A percentile compares a stretch with the other conserved stretches of the same genome.
phyloP scores from a whole-genome alignment of 169 alveolate genomes.

The Cryptosporidium meleagridis region DNA sequence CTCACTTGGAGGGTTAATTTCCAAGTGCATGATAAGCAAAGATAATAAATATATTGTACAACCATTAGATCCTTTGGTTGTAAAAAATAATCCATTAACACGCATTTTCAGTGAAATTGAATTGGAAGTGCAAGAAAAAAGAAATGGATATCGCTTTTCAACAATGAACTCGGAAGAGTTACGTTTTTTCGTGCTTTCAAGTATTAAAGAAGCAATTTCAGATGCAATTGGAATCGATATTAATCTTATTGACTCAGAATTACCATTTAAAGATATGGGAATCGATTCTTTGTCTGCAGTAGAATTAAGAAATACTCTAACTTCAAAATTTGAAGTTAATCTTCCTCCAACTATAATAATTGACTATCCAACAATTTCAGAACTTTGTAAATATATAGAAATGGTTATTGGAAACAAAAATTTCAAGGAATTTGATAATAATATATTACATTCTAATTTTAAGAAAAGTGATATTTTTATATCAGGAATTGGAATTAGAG shows the following conservation, averaged over 20 bases:
- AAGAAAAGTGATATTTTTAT: constrained; percentile 63
- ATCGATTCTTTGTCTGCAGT: constrained; percentile 86
- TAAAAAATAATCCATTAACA: constrained; percentile 14
- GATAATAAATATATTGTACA: constrained; percentile 39
- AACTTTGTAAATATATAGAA: constrained; percentile 64
- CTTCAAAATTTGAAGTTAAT: constrained; percentile 76
- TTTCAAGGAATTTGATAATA: not conserved
- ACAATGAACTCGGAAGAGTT: constrained; percentile 22
- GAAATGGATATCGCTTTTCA: not conserved
- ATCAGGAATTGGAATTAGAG: constrained; percentile 76
- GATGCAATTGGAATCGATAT: constrained; percentile 30
- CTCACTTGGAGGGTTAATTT: constrained; percentile 55
- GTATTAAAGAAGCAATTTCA: constrained; percentile 33
- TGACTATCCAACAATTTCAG: constrained; percentile 79
- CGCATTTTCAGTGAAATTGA: constrained; percentile 28
- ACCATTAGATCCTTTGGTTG: constrained; percentile 32
- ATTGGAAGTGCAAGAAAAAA: not conserved
- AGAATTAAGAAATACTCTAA: constrained; percentile 83
- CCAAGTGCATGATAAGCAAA: not conserved
- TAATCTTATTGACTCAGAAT: constrained; percentile 15
- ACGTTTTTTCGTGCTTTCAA: constrained; percentile 3
- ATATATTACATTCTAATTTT: not conserved
- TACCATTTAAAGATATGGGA: constrained; percentile 84
- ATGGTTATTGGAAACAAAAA: constrained; percentile 25
- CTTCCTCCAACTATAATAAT: constrained; percentile 78